These are phyloP conservation scores for Umbelopsis isabellina DNA, from an alignment of 192 early-diverging fungal genomes.

Conservation along the genomic window DNA sequence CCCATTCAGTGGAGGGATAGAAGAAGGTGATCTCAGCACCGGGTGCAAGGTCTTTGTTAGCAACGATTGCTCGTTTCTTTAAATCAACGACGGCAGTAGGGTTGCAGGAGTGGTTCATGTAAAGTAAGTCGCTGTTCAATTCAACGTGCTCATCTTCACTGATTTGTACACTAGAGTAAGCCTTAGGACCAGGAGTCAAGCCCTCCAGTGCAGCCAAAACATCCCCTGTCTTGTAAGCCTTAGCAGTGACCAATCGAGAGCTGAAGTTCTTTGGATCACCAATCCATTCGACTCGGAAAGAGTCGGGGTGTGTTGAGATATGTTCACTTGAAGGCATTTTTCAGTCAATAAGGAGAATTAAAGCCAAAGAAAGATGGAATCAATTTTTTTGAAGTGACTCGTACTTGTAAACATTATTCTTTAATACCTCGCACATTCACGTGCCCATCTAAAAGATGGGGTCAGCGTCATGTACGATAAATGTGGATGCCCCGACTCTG, in stretches of 20 bases:
- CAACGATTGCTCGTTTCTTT: constrained; percentile 45
- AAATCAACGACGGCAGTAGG: constrained; percentile 50
- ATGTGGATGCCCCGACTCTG: too few relatives aligned
- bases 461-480: too few relatives aligned
- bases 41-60: constrained; percentile 46
- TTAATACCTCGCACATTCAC: too few relatives aligned
- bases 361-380: background rate
- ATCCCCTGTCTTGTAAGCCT: constrained; percentile 48
- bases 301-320: constrained; percentile 45
- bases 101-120: constrained; percentile 57
- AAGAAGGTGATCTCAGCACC: constrained; percentile 62
- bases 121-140: constrained; percentile 57
- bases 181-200: constrained; percentile 52
- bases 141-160: constrained; percentile 52
- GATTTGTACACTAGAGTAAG: constrained; percentile 58
- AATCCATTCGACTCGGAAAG: constrained; percentile 42
- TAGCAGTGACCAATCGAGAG: constrained; percentile 47
- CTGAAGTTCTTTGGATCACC: constrained; percentile 49
- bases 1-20: constrained; percentile 68
- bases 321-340: constrained; percentile 11
- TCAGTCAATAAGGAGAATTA: too few relatives aligned
- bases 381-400: too few relatives aligned
- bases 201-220: constrained; percentile 48
- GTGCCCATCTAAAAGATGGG: too few relatives aligned
- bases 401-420: too few relatives aligned